phyloP scores from a whole-genome alignment of 352 stramenopile species.

The Phytopythium helicoides region DNA sequence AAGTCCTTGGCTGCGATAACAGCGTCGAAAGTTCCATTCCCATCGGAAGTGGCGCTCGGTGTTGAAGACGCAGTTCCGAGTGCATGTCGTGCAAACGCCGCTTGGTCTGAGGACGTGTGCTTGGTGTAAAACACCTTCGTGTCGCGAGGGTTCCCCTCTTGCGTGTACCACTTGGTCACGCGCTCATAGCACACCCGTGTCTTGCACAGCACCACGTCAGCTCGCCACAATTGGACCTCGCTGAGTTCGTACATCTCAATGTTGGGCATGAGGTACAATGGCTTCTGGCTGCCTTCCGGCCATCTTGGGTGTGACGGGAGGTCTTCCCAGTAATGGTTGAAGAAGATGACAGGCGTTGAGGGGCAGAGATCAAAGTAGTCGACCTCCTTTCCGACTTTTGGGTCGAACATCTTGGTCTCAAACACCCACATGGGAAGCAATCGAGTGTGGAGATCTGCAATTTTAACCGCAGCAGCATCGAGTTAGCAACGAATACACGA shows the following conservation, averaged over 20 bases:
- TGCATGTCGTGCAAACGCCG: constrained; percentile 21
- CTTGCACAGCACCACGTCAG: constrained; percentile 47
- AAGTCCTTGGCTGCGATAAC: constrained; percentile 30
- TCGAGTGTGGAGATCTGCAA: constrained; percentile 32
- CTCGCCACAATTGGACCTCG: constrained; percentile 29
- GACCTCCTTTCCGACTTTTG: constrained; percentile 14
- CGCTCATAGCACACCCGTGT: constrained; percentile 39
- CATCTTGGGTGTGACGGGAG: constrained; percentile 20
- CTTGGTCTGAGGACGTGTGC: constrained; percentile 56
- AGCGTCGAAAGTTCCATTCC: not conserved
- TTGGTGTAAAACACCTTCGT: constrained; percentile 52
- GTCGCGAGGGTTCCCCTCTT: constrained; percentile 54
- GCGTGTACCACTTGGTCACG: constrained; percentile 46
- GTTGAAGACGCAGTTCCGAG: constrained; percentile 7
- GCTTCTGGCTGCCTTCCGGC: constrained; percentile 25
- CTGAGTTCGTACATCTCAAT: constrained; percentile 59
- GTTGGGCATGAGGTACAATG: constrained; percentile 50
- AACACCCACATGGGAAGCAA: constrained; percentile 48
- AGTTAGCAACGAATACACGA: constrained; percentile 2
- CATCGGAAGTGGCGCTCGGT: not conserved
- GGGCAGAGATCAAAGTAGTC: constrained; percentile 58
- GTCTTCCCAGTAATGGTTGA: constrained; percentile 60
- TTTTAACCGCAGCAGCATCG: not conserved
- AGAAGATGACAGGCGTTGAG: constrained; percentile 41
- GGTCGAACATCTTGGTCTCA: constrained; percentile 31